Evolutionary conservation across 164 flowering plant genomes (phyloP), one percentile per base, ranked within the genome.

Genomic region (Brasenia schreberi): DNA sequence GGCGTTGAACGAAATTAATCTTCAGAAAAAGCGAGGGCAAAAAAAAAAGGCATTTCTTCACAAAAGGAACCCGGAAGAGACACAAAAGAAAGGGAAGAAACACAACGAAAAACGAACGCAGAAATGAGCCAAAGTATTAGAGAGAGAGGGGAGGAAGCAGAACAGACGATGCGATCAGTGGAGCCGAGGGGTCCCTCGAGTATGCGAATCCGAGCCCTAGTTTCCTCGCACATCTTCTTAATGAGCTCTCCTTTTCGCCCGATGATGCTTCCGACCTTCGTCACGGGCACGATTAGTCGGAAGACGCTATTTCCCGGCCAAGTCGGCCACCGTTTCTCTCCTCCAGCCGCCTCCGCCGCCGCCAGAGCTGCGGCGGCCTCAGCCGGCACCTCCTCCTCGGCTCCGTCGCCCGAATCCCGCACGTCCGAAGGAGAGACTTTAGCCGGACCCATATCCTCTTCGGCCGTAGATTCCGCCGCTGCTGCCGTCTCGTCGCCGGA

Each of bases 241-340:
- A 93, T 79, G 18, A 90, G 83, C 65, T 93, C 98, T 0, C 98
- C 98, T 65, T 87, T 90, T 19, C 92, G 84, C 2, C 98, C 98
- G 23, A 93, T 93, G 18, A 93, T 93, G 80, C 92, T 82, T 0
- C 97, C 98, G 0, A 93, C 98, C 71, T 90, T 93, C 5, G 74
- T 43, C 5, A 89, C 92, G 33, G 98, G 96, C 6, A 93, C 94
- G 0, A 90, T 81, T 12, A 90, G 72, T 61, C 98, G 80, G 65
- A 86, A 93, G 11, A 90, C 98, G 65, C 75, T 73, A 70, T 84
- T 73, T 9, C 98, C 98, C 1, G 98, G 98, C 98, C 98, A 92
- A 0, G 96, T 95, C 10, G 98, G 96, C 95, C 98, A 92, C 70
- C 70, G 81, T 61, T 69, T 67, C 12, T 64, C 73, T 5, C 17